Percentiles rank a stretch among this genome's conserved stretches.
Conservation (phyloP, 2,329 filamentous ascomycete species). For the Pseudocercospora crystallina region DNA sequence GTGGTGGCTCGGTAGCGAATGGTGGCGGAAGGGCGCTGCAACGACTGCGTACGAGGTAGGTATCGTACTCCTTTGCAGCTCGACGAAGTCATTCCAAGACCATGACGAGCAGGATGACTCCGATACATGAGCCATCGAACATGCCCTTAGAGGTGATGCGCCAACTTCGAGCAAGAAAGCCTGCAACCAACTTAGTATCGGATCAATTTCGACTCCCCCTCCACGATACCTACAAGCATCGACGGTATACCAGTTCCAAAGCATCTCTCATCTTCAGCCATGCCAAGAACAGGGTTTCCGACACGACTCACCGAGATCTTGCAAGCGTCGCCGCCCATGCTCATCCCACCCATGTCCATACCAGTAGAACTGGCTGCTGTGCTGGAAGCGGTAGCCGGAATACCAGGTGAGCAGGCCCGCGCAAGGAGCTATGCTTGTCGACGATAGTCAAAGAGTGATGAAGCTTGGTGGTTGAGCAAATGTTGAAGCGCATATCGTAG, state of each 20-base stretch:
- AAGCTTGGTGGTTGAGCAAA: neutral
- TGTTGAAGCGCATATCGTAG: too few species aligned
- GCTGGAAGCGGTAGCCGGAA: constrained; percentile 11
- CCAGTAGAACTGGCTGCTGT: constrained; percentile 19
- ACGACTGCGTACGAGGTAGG: constrained; percentile 27
- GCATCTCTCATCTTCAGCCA: constrained; percentile 57
- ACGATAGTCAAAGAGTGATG: neutral
- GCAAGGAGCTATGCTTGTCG: constrained; percentile 4
- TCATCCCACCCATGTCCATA: constrained; percentile 26
- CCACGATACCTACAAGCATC: constrained; percentile 54
- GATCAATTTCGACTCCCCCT: neutral
- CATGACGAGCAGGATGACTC: constrained; percentile 72
- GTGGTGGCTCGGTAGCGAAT: neutral
- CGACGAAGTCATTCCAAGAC: constrained; percentile 71
- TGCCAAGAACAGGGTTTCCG: neutral
- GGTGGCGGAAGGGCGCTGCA: neutral
- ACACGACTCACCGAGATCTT: constrained; percentile 40
- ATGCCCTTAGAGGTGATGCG: constrained; percentile 66
- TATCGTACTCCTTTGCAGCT: constrained; percentile 69
- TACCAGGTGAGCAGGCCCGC: neutral
- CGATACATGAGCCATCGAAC: constrained; percentile 80
- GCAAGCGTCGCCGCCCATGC: constrained; percentile 31
- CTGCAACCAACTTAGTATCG: constrained; percentile 1
- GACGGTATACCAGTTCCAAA: constrained; percentile 76
- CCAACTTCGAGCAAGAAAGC: constrained; percentile 69